These are phyloP conservation scores for Ceratobasidium sp. DNA, from an alignment of 1,284 basidiomycete genomes.

Conservation along the genomic window DNA sequence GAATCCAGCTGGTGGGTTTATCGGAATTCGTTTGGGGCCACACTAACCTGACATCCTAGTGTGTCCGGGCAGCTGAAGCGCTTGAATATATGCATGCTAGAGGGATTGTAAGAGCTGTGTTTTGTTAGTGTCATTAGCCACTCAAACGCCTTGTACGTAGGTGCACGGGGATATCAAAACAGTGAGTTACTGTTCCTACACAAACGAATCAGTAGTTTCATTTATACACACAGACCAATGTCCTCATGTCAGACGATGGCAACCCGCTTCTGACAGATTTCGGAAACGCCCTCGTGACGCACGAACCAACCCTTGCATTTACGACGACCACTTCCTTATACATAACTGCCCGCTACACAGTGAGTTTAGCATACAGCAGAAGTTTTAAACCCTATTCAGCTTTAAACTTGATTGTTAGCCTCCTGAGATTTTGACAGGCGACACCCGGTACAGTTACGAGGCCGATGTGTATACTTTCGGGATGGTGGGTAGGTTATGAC, in stretches of 20 bases:
- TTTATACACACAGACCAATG: neutral
- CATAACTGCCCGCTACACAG: slow-evolving; percentile 1
- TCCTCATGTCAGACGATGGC: slow-evolving; percentile 15
- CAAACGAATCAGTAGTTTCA: neutral
- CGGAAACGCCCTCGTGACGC: slow-evolving; percentile 18
- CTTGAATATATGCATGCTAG: slow-evolving; percentile 21
- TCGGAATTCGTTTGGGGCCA: no score
- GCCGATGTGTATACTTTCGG: slow-evolving; percentile 39
- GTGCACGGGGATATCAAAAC: slow-evolving; percentile 37
- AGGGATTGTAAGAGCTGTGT: slow-evolving; percentile 9
- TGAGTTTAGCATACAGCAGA: no score
- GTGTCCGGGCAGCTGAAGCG: slow-evolving; percentile 9
- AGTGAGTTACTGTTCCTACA: neutral
- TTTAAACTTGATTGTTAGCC: slow-evolving; percentile 3
- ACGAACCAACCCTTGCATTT: neutral
- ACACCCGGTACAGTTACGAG: neutral
- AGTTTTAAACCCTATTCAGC: no score
- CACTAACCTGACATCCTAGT: no score
- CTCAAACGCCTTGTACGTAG: neutral
- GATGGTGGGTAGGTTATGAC: slow-evolving; percentile 17
- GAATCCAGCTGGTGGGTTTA: slow-evolving; percentile 17
- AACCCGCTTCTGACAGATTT: slow-evolving; percentile 12
- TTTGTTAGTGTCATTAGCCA: neutral
- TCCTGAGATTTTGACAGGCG: neutral
- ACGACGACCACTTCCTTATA: neutral